These are phyloP conservation scores for Silene coronaria DNA, from an alignment of 179 eudicot genomes.

Conservation along the genomic window DNA sequence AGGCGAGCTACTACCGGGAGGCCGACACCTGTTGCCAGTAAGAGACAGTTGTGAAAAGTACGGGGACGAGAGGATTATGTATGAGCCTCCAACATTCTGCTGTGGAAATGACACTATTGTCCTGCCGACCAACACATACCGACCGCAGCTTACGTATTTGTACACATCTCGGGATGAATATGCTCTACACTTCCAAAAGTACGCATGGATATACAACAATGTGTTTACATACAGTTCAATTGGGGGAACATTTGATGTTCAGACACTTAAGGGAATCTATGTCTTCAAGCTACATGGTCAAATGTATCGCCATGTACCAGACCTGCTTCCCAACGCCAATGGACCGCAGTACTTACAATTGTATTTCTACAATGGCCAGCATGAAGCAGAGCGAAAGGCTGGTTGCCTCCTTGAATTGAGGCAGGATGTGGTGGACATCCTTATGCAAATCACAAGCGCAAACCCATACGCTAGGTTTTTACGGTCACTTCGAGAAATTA, in stretches of 20 bases:
- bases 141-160: background rate
- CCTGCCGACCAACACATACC: background rate
- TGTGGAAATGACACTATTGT: too few species aligned
- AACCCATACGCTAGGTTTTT: background rate
- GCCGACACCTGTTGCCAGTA: too few species aligned
- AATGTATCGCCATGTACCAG: background rate
- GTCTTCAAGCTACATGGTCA: background rate
- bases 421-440: background rate
- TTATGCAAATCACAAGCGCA: background rate
- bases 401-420: background rate
- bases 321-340: background rate
- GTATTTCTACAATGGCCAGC: constrained; percentile 4
- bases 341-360: background rate
- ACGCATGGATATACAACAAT: background rate
- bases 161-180: background rate
- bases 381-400: background rate
- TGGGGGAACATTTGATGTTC: background rate
- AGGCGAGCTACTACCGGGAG: too few species aligned
- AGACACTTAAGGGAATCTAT: background rate
- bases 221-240: background rate
- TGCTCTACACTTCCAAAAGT: background rate
- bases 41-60: too few species aligned
- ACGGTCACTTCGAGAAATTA: background rate
- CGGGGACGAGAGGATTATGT: too few species aligned
- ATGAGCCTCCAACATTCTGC: too few species aligned